A percentile compares a stretch with the other conserved stretches of the same genome.
phyloP scores from a whole-genome alignment of 1,139 yeast species.

The Debaryomyces robertsiae region DNA sequence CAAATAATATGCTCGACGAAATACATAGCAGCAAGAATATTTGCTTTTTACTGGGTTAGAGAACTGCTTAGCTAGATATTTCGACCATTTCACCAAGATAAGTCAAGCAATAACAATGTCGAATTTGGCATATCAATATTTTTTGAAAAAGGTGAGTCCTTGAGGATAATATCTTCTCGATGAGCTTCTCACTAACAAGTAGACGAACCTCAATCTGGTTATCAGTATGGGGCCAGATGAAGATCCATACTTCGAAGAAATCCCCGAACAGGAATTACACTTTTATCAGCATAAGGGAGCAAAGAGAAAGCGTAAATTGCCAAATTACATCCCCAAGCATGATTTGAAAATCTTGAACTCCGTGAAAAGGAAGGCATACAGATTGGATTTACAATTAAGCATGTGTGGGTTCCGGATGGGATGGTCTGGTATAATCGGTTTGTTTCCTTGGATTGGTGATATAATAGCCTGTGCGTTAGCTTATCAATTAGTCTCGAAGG shows the following conservation, averaged over 20 bases:
- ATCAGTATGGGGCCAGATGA: conserved; percentile 31
- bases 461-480: conserved; percentile 54
- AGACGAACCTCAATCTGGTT: conserved; percentile 43
- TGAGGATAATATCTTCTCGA: too few species aligned
- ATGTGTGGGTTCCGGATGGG: conserved; percentile 70
- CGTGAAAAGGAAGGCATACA: conserved; percentile 63
- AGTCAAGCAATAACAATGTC: conserved; percentile 20
- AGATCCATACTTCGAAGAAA: conserved; percentile 53
- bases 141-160: conserved; percentile 43
- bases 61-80: too few species aligned
- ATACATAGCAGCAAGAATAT: too few species aligned
- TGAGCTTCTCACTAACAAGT: conserved; percentile 8
- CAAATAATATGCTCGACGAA: conserved; percentile 1
- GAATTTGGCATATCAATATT: conserved; percentile 32
- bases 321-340: conserved; percentile 54
- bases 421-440: conserved; percentile 71
- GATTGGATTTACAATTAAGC: conserved; percentile 63
- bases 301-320: conserved; percentile 50
- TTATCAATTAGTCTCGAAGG: conserved; percentile 49
- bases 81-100: too few species aligned
- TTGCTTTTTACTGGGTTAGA: too few species aligned
- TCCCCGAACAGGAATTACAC: conserved; percentile 49
- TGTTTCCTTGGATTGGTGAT: conserved; percentile 69
- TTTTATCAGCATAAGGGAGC: conserved; percentile 51
- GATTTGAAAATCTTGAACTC: conserved; percentile 56